Percentiles rank a stretch among this genome's conserved stretches.
These are phyloP conservation scores for Diaporthe batatas DNA, from an alignment of 2,329 filamentous ascomycete species.

Conservation along the genomic window DNA sequence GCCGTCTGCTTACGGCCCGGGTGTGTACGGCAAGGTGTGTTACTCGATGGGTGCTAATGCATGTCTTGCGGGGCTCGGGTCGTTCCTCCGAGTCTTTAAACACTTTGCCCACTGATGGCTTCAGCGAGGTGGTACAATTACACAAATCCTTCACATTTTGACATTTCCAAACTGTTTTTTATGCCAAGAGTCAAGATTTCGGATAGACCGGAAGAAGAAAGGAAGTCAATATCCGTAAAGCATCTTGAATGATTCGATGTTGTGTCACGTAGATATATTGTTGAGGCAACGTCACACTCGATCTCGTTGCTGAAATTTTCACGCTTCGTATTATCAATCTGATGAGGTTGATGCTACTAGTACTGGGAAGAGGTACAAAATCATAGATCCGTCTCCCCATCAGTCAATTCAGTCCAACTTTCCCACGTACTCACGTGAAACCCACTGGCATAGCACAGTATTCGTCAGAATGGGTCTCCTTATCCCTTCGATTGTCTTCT, in stretches of 20 bases:
- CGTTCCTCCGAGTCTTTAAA: neutral
- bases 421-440: neutral
- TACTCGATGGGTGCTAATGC: neutral
- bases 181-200: neutral
- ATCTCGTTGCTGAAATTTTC: neutral
- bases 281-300: neutral
- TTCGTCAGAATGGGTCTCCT: neutral
- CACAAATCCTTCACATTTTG: neutral
- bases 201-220: neutral
- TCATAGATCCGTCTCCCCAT: neutral
- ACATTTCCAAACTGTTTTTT: neutral
- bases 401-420: neutral
- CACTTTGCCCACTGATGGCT: neutral
- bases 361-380: neutral
- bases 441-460: neutral
- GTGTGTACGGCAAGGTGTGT: neutral
- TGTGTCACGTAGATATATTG: neutral
- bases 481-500: neutral
- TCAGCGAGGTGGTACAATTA: neutral
- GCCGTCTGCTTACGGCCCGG: neutral
- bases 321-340: neutral
- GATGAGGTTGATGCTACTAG: neutral
- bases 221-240: neutral
- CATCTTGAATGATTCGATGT: neutral
- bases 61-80: neutral